Base-by-base conservation (phyloP, 163 green algal species). In the Volvox carteri region DNA sequence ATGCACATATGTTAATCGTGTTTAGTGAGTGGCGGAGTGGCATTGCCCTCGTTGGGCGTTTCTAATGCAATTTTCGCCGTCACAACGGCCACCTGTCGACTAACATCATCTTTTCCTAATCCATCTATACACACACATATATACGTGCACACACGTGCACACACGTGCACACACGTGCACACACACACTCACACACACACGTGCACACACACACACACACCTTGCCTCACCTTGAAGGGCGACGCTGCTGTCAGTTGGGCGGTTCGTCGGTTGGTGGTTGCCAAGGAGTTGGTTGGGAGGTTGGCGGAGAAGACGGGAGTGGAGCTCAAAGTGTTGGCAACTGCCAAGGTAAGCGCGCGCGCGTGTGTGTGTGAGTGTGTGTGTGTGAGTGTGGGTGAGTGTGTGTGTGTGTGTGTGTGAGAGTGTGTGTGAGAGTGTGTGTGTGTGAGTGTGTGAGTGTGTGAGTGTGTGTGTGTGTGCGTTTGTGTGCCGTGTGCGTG, bases 271-370 rank as follows among this genome's bases (percentile, higher is more conserved):
- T 54, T 96, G 21, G 88, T 96, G 56, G 90, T 95, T 37, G 94
- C 93, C 14, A 85, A 90, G 70, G 92, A 86, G 23, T 81, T 95
- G 70, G 90, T 97, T 14, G 91, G 91, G 18, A 42, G 73, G 39
- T 89, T 99, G 83, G 89, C 89, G 41, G 93, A 94, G 28, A 99
- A 98, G 93, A 92, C 97, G 50, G 95, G 95, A 21, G 56, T 90
- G 11, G 23, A 75, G 42, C 92, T 98, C 56, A 46, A 79, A 35
- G 68, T 91, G 62, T 33, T 87, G 33, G 65, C 81, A 28, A 86
- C 60, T 21, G 62, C 50, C 58, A 86, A 86, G 79, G 79, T 86
- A 28, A 16, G 78, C 25, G 54, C 3, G 54, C 4, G 54, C 28
- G 54, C 19, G 28, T 65, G 54, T 65, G 54, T 12, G 54, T 65